phyloP scores from a whole-genome alignment of 805 yeast species.

The Saturnispora diversa region DNA sequence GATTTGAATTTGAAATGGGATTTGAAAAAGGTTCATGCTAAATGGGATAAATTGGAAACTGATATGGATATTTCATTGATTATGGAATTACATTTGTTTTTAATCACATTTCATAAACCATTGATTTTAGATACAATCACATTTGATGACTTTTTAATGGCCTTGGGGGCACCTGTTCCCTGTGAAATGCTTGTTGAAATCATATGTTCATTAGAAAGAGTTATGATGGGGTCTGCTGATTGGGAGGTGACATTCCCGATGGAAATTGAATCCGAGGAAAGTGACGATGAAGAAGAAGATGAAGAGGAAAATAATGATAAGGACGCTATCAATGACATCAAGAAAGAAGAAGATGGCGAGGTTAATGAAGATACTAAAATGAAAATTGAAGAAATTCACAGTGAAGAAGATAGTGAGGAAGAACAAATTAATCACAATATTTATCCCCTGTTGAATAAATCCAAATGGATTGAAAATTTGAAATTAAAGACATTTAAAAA shows the following conservation, averaged over 20 bases:
- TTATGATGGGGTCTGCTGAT: conserved; percentile 37
- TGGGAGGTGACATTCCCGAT: conserved; percentile 23
- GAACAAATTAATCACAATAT: conserved; percentile 37
- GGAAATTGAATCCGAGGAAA: conserved; percentile 21
- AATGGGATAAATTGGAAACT: conserved; percentile 19
- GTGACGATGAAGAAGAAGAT: conserved; percentile 15
- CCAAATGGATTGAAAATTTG: conserved; percentile 72
- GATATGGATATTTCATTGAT: conserved; percentile 15
- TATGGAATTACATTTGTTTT: conserved; percentile 65
- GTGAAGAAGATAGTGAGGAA: conserved; percentile 20
- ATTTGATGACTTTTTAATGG: conserved; percentile 67
- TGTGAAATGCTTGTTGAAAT: conserved; percentile 56
- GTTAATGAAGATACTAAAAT: conserved; percentile 10
- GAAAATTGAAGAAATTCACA: conserved; percentile 18
- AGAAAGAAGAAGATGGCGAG: conserved; percentile 19
- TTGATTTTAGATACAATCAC: conserved; percentile 64
- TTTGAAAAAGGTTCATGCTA: conserved; percentile 17
- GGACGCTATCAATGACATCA: conserved; percentile 20
- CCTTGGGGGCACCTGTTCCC: conserved; percentile 41
- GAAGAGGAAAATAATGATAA: conserved; percentile 21
- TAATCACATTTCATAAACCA: conserved; percentile 61
- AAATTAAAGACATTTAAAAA: conserved; percentile 67
- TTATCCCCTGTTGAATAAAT: conserved; percentile 42
- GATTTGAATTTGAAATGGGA: conserved; percentile 20
- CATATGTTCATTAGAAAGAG: conserved; percentile 56